Conservation (phyloP, 768 basidiomycete genomes). For the Hypholoma sublateritium region DNA sequence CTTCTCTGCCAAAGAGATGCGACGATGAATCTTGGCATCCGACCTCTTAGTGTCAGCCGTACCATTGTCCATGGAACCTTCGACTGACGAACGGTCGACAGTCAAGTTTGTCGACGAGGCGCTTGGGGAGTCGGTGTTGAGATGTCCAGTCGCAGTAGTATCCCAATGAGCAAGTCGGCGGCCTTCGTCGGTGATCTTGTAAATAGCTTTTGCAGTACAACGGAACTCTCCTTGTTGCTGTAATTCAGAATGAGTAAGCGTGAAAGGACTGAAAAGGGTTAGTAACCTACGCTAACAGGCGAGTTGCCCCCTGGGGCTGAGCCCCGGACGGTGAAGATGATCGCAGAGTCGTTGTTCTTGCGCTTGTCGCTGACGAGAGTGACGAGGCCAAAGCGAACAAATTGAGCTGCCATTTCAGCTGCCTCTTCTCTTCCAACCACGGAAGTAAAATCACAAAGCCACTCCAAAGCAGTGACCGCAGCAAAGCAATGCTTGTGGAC, state of each 20-base stretch:
- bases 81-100: conserved; percentile 61
- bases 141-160: conserved; percentile 28
- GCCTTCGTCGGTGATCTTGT: conserved; percentile 93
- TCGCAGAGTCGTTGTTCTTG: conserved; percentile 88
- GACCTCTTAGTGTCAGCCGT: conserved; percentile 31
- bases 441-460: conserved; percentile 97
- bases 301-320: conserved; percentile 75
- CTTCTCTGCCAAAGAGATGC: conserved; percentile 76
- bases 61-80: conserved; percentile 38
- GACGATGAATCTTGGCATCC: conserved; percentile 67
- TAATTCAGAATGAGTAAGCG: conserved; percentile 14
- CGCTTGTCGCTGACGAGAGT: conserved; percentile 86
- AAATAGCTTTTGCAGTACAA: conserved; percentile 93
- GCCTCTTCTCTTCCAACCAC: conserved; percentile 96
- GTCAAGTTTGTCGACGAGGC: conserved; percentile 64
- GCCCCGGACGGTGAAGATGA: conserved; percentile 90
- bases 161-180: conserved; percentile 87
- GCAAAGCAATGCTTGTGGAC: conserved; percentile 76
- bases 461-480: conserved; percentile 88
- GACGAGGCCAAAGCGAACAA: conserved; percentile 93
- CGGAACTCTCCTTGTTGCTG: conserved; percentile 96
- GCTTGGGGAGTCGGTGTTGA: conserved; percentile 55
- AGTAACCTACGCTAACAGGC: conserved; percentile 61
- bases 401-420: conserved; percentile 96
- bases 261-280: conserved; percentile 8